Base-by-base conservation (phyloP, 2,329 filamentous ascomycete species). In the Penicillium paneum region DNA sequence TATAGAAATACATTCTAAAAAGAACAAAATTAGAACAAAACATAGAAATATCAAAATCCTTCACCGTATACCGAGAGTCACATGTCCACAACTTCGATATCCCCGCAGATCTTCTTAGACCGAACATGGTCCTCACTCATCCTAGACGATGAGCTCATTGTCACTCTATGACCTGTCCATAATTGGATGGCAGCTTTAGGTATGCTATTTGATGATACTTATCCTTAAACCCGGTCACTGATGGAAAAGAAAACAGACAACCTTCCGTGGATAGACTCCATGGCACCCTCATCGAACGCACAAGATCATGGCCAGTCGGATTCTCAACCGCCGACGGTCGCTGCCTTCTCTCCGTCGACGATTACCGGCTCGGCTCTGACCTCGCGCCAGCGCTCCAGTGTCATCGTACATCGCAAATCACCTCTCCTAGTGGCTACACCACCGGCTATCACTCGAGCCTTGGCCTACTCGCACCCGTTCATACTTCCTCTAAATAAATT, bases 381-480 rank as follows among this genome's bases (percentile, higher is more conserved):
- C 35, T 85, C 85, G 39, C 88, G 89, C 68, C 88, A 93, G 58
- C 86, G 90, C 42, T 95, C 91, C 17, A 95, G 91, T 54, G 92
- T 99, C 64, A 85, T 97, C 64, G 92, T 99, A 19, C 92, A 97
- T 74, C 93, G 96, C 73, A 99, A 97, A 76, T 96, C 91, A 15
- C 94, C 94, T 11, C 77, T 99, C 42, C 82, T 99, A 17, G 87
- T 96, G 56, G 91, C 93, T 15, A 99, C 94, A 10, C 94, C 94
- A 40, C 94, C 94, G 1, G 90, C 96, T 70, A 88, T 99, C 71
- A 99, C 94, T 2, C 85, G 94, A 64, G 92, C 93, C 13, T 81
- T 99, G 56, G 93, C 93, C 60, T 97, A 97, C 72, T 96, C 92
- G 60, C 93, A 99, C 70, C 92, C 94, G 0, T 97, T 97, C 70